Evolutionary conservation across 2,329 filamentous ascomycete species (phyloP), one percentile per base, ranked within the genome.

Genomic region (Chaetomiaceae sp.): DNA sequence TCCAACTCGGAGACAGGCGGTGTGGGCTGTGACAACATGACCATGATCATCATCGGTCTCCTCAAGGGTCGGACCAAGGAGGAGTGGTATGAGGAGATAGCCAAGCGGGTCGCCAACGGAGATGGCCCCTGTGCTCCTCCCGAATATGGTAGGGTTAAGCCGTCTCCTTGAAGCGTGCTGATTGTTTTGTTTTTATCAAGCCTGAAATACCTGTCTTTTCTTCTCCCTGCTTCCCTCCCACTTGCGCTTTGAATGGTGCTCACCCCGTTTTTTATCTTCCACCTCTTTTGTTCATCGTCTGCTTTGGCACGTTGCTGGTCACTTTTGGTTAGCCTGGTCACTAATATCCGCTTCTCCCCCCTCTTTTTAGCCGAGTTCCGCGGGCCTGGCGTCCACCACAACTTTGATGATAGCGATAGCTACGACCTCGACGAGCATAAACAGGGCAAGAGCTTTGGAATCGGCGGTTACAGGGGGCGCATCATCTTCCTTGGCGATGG

Each of bases 1-100:
- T 95, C 91, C 55, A 97, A 95, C 79, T 96, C 91, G 60, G 93
- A 99, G 73, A 96, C 92, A 27, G 93, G 93, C 49, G 93, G 93
- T 57, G 92, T 99, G 55, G 93, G 93, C 55, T 99, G 93, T 70
- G 93, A 99, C 76, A 99, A 99, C 77, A 99, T 99, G 93, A 99
- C 93, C 61, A 97, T 99, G 87, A 76, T 86, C 62, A 80, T 99
- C 59, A 75, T 99, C 65, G 93, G 86, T 60, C 83, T 99, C 67
- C 80, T 99, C 61, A 83, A 88, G 65, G 93, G 92, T 69, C 90
- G 88, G 78, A 87, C 84, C 62, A 95, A 95, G 80, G 91, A 96
- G 66, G 87, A 96, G 74, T 99, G 93, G 93, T 99, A 99, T 70
- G 89, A 96, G 65, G 86, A 91, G 75, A 87, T 99, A 69, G 89